Conservation (phyloP, 148 eudicot species). For the Diospyros kaki region DNA sequence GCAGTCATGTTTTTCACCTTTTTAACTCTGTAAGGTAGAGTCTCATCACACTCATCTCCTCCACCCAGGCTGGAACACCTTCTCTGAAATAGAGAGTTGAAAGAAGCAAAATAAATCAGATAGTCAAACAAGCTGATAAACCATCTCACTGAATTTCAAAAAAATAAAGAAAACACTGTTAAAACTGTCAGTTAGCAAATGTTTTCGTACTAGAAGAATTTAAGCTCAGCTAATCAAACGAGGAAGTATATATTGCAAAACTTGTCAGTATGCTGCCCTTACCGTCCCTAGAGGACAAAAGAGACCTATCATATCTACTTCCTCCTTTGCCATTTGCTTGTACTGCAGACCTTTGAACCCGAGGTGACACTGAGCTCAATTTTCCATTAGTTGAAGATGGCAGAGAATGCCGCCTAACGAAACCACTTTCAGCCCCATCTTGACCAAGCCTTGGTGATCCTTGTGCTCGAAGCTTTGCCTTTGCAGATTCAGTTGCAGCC, state of each 20-base stretch:
- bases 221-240: neutral
- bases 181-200: neutral
- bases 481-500: constrained; percentile 72
- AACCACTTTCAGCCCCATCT: constrained; percentile 50
- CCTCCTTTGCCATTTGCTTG: constrained; percentile 52
- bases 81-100: constrained; percentile 31
- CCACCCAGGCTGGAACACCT: constrained; percentile 54
- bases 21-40: constrained; percentile 13
- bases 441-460: constrained; percentile 42
- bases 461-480: constrained; percentile 65
- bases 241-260: neutral
- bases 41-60: constrained; percentile 36
- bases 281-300: constrained; percentile 53
- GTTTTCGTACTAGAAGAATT: neutral
- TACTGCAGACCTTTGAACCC: constrained; percentile 36
- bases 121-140: neutral
- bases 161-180: neutral
- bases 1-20: constrained; percentile 13
- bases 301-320: constrained; percentile 32
- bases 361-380: constrained; percentile 43
- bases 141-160: neutral
- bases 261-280: constrained; percentile 20
- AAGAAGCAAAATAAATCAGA: constrained; percentile 2
- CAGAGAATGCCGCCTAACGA: constrained; percentile 51
- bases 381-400: constrained; percentile 51